phyloP scores from a whole-genome alignment of 2,329 filamentous ascomycete genomes.

The Penicillium glabrum region DNA sequence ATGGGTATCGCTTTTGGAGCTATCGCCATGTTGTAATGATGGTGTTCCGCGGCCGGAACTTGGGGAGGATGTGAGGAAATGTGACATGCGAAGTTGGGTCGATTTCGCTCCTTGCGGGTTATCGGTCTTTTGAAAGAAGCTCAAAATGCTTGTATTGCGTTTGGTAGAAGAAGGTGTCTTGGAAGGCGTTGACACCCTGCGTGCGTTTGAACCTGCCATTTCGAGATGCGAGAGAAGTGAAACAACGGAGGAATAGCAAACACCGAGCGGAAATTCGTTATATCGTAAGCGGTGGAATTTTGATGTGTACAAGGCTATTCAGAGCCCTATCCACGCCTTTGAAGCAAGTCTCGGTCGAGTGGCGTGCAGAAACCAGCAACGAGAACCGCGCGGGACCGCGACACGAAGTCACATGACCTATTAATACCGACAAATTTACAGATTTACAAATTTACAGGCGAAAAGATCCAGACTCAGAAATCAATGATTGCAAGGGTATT shows the following conservation, averaged over 20 bases:
- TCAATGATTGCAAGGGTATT: constrained; percentile 10
- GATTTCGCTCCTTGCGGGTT: constrained; percentile 51
- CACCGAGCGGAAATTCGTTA: not conserved
- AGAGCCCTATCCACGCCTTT: constrained; percentile 1
- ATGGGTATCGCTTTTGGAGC: constrained; percentile 9
- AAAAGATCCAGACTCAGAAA: not conserved
- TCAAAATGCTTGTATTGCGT: constrained; percentile 67
- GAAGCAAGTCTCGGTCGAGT: constrained; percentile 5
- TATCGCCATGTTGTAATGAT: constrained; percentile 10
- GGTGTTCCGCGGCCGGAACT: constrained; percentile 29
- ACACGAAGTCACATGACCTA: constrained; percentile 27
- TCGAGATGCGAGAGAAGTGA: not conserved
- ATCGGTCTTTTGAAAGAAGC: constrained; percentile 71
- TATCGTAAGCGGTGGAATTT: not conserved
- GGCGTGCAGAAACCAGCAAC: constrained; percentile 2
- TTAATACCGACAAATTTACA: not conserved
- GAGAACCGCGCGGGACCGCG: constrained; percentile 13
- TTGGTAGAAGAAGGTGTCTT: constrained; percentile 23
- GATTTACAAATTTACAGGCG: not conserved
- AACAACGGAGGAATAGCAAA: not conserved
- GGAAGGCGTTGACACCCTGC: constrained; percentile 27
- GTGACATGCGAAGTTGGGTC: constrained; percentile 56
- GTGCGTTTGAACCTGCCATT: constrained; percentile 27
- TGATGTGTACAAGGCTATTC: constrained; percentile 13
- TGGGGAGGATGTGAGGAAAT: constrained; percentile 31